These are phyloP conservation scores for Colletotrichum australisinense DNA, from an alignment of 2,329 filamentous ascomycete species.

Conservation along the genomic window DNA sequence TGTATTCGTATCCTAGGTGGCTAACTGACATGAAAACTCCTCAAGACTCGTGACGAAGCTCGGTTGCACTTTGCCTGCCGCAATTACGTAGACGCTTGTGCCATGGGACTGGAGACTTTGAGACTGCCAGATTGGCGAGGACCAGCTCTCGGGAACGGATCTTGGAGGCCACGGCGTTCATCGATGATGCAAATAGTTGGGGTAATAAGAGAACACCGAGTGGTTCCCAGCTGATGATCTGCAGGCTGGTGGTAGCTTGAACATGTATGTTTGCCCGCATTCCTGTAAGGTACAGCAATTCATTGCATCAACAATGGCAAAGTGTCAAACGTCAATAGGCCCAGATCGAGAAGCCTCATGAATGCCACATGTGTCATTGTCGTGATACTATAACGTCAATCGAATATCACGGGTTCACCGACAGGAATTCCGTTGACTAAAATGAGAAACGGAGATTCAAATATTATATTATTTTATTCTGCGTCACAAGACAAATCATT, in stretches of 20 bases:
- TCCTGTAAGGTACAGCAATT: constrained; percentile 15
- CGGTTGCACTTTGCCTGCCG: too few species aligned
- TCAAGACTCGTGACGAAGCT: too few species aligned
- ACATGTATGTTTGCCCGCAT: not conserved
- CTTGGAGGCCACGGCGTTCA: constrained; percentile 15
- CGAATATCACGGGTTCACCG: not conserved
- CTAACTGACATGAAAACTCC: too few species aligned
- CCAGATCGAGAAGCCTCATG: not conserved
- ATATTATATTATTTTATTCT: not conserved
- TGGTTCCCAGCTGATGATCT: constrained; percentile 21
- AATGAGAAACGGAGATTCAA: not conserved
- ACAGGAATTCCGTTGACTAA: not conserved
- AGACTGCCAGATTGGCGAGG: constrained; percentile 1
- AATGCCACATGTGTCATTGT: not conserved
- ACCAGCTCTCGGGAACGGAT: constrained; percentile 3
- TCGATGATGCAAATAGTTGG: not conserved
- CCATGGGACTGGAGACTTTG: too few species aligned
- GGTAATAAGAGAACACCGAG: too few species aligned
- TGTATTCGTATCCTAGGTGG: too few species aligned
- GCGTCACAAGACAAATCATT: not conserved
- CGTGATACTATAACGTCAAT: not conserved
- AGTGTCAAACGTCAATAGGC: not conserved
- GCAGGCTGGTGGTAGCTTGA: not conserved
- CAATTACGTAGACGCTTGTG: too few species aligned
- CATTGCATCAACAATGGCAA: not conserved